These are phyloP conservation scores for Rhododendron vialii DNA, from an alignment of 148 eudicot genomes.

Conservation along the genomic window DNA sequence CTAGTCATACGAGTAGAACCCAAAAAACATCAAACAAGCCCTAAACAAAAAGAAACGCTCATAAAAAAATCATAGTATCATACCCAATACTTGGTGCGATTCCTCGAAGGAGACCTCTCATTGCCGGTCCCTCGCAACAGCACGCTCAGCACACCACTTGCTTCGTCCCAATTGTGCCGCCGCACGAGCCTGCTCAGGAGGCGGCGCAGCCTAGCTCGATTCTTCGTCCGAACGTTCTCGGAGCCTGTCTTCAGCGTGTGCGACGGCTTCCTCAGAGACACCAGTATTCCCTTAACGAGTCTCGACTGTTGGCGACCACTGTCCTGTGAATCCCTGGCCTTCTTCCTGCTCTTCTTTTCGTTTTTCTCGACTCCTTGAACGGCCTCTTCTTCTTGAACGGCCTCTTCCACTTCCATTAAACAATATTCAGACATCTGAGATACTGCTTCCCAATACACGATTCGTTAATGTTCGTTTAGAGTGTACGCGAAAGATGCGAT, in stretches of 20 bases:
- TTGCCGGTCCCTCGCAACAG: slow-evolving; percentile 47
- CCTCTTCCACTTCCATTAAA: slow-evolving; percentile 6
- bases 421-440: background rate
- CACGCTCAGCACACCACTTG: slow-evolving; percentile 56
- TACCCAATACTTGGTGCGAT: slow-evolving; percentile 68
- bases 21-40: background rate
- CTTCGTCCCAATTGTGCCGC: slow-evolving; percentile 62
- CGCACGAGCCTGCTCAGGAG: slow-evolving; percentile 43
- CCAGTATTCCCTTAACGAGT: slow-evolving; percentile 14
- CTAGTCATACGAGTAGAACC: background rate
- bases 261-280: slow-evolving; percentile 42
- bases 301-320: background rate
- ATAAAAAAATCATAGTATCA: background rate
- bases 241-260: slow-evolving; percentile 36
- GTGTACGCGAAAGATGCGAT: background rate
- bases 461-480: background rate
- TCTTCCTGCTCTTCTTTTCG: background rate
- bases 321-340: background rate
- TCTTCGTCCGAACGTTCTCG: slow-evolving; percentile 32
- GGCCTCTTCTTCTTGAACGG: too few species aligned
- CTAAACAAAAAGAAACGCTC: background rate
- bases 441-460: background rate
- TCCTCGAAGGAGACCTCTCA: slow-evolving; percentile 29
- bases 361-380: background rate
- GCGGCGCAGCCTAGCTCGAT: slow-evolving; percentile 39